Evolutionary conservation across 345 rosid species (phyloP).

Genomic region (Acer saccharum): DNA sequence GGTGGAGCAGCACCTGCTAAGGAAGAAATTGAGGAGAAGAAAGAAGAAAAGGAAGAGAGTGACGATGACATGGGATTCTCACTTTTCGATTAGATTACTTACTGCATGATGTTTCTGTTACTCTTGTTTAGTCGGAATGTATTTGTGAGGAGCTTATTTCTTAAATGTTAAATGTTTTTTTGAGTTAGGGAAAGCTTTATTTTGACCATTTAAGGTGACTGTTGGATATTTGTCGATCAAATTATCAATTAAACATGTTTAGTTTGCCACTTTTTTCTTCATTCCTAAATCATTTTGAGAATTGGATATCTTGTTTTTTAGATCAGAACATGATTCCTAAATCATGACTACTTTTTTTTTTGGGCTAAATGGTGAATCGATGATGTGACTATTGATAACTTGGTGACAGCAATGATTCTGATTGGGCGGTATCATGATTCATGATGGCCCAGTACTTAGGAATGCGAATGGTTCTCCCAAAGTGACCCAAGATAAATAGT

Average conservation of each 20-base stretch:
- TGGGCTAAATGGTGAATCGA: no score
- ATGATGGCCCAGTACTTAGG: no score
- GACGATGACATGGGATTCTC: conserved; percentile 77
- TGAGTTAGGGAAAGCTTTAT: neutral
- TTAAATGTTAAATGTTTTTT: neutral
- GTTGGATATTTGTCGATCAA: neutral
- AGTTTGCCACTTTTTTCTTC: no score
- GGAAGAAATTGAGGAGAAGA: conserved; percentile 56
- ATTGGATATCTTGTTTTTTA: no score
- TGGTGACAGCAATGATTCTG: no score
- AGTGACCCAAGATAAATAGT: no score
- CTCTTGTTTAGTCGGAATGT: neutral
- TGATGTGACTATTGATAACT: no score
- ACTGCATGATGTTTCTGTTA: neutral
- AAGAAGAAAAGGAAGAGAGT: conserved; percentile 65
- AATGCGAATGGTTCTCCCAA: no score
- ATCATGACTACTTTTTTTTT: no score
- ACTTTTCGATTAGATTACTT: conserved; percentile 50
- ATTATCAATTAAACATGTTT: neutral
- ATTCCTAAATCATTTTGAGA: no score
- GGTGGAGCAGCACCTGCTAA: conserved; percentile 51
- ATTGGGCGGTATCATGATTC: no score
- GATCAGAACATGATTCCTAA: no score
- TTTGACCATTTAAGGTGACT: neutral
- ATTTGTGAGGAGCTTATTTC: neutral